Evolutionary conservation across 2,329 filamentous ascomycete genomes (phyloP), one percentile per base, ranked within the genome.

Genomic region (Sporothrix schenckii): DNA sequence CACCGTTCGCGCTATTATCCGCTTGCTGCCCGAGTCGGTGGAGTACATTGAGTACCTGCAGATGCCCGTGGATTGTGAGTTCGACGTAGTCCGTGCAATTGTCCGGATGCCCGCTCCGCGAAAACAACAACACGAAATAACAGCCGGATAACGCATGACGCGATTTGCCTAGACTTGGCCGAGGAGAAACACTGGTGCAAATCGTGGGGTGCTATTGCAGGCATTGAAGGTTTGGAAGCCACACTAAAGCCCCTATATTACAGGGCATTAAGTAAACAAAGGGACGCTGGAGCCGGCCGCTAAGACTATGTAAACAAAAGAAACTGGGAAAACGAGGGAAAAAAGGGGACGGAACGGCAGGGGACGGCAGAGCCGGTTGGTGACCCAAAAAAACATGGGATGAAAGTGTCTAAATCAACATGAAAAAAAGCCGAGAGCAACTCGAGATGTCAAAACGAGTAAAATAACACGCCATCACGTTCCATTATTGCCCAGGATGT

Each of bases 201-300:
- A 63, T 63, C 58, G 39, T 63, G n/a, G 58, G 58, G 58, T 9
- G 34, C 34, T 63, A 63, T 24, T 16, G 13, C 13, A 27, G 21
- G 19, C 30, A 14, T 41, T 60, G 30, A 10, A 47, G 58, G 21
- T n/a, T 47, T 19, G 34, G 34, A 7, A 7, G 34, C 6, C 34
- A 9, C 41, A 49, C 60, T 30, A 27, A 19, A 30, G 24, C 2
- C 21, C 41, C 21, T 63, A 63, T 63, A 63, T 49, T 30, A 30
- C 41, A 63, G 60, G 30, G 60, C 60, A 47, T 27, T 63, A 63
- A 63, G 60, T 63, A 63, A 49, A 63, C 60, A 63, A 63, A 49
- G 41, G 41, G 24, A 61, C 56, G 56, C 56, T 61, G 56, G 13
- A 19, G 21, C 21, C 24, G 60, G 60, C 60, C 44, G 60, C 39